Evolutionary conservation across 805 yeast genomes (phyloP), one percentile per base, ranked within the genome.

Genomic region (Hagleromyces aurorensis): DNA sequence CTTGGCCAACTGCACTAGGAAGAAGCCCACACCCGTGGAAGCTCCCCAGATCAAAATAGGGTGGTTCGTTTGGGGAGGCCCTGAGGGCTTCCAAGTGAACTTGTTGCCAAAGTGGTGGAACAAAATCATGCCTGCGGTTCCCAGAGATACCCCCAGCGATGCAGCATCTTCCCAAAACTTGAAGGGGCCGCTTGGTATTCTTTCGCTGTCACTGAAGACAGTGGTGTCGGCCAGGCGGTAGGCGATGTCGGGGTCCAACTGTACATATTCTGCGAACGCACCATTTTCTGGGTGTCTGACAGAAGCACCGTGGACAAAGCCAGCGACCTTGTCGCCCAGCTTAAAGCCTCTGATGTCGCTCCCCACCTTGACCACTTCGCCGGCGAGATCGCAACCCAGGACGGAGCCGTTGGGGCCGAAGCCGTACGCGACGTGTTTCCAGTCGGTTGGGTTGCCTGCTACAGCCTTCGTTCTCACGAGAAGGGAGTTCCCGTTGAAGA

Each of bases 371-470:
- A 72, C 69, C 23, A 78, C 72, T 18, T 58, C 59, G 19, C 85
- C 85, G 25, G 79, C 54, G 18, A 65, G 69, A 46, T 79, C 86
- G 32, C 72, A 58, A 11, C 87, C 89, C 9, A 64, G 49, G 26
- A 75, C 61, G 16, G 62, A 48, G 16, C 77, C 80, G 21, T 65
- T 52, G 1, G 41, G 52, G 12, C 74, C 71, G 33, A 57, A 41
- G 7, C 57, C 43, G 30, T 32, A 50, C 4, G 46, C 61, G 23
- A 67, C 48, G 43, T 76, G 81, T 44, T 76, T 76, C 78, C 79
- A 76, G 47, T 79, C 87, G 5, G 79, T 71, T 23, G 86, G 86
- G 45, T 79, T 79, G 22, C 67, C 64, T 1, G 79, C 83, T 30
- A 54, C 68, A 7, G 81, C 73, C 14, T 53, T 51, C 4, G 71